phyloP scores from a whole-genome alignment of 441 rosid species.

The Pelargonium exstipulatum region DNA sequence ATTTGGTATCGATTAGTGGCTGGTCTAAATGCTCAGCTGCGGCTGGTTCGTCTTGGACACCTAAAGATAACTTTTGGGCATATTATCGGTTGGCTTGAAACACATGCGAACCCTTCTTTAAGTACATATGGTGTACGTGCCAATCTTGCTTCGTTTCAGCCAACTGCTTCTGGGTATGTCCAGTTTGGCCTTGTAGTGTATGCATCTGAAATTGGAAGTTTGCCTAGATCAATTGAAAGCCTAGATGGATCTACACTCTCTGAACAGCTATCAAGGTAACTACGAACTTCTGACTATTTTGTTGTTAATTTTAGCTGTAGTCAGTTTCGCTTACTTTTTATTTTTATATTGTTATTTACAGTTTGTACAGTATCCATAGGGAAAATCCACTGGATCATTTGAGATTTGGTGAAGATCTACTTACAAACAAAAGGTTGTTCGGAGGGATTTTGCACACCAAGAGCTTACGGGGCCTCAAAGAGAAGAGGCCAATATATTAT shows the following conservation, averaged over 20 bases:
- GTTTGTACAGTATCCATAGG: conserved; percentile 5
- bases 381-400: conserved; percentile 42
- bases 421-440: conserved; percentile 49
- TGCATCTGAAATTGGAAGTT: conserved; percentile 42
- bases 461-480: conserved; percentile 70
- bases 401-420: conserved; percentile 39
- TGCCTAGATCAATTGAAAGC: conserved; percentile 31
- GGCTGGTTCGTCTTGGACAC: conserved; percentile 84
- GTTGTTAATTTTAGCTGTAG: background rate
- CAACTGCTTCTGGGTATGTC: conserved; percentile 70
- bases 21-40: conserved; percentile 94
- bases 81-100: conserved; percentile 82
- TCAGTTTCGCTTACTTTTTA: background rate
- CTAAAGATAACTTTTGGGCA: conserved; percentile 60
- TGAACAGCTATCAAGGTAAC: conserved; percentile 36
- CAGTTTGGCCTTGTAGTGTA: conserved; percentile 82
- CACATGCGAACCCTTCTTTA: conserved; percentile 87
- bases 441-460: conserved; percentile 71
- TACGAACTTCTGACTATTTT: background rate
- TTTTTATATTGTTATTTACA: background rate
- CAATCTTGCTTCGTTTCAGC: conserved; percentile 92
- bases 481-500: conserved; percentile 85
- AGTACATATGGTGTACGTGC: conserved; percentile 54
- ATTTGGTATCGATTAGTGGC: conserved; percentile 94
- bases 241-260: conserved; percentile 33